Conservation (phyloP, 2,329 filamentous ascomycete genomes). For the Monosporascus sp. region DNA sequence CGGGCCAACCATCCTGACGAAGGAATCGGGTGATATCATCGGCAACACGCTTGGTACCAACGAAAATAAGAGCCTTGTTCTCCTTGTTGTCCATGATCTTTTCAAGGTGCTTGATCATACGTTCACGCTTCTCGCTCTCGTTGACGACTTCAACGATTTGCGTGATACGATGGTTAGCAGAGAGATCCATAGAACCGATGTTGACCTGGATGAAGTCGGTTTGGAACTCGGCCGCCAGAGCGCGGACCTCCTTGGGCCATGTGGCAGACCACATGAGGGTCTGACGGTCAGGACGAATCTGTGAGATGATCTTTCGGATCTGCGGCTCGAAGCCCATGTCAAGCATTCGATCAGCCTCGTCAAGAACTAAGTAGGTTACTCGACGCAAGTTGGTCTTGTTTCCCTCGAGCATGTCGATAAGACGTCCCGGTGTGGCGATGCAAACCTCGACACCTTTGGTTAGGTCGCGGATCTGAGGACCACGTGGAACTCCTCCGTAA, state of each 20-base stretch:
- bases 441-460: slow-evolving; percentile 94
- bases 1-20: slow-evolving; percentile 96
- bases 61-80: slow-evolving; percentile 96
- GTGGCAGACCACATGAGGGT: slow-evolving; percentile 99
- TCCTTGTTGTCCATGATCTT: slow-evolving; percentile 95
- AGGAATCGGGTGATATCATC: slow-evolving; percentile 98
- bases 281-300: slow-evolving; percentile 97
- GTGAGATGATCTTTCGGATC: slow-evolving; percentile 96
- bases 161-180: slow-evolving; percentile 95
- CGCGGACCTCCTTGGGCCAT: slow-evolving; percentile 97
- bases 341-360: slow-evolving; percentile 98
- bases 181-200: slow-evolving; percentile 91
- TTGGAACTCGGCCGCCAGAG: slow-evolving; percentile 84
- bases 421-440: slow-evolving; percentile 94
- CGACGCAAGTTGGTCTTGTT: slow-evolving; percentile 97
- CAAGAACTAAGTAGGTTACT: slow-evolving; percentile 95
- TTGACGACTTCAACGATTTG: slow-evolving; percentile 95
- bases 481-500: slow-evolving; percentile 98
- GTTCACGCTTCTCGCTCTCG: slow-evolving; percentile 95
- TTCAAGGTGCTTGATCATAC: slow-evolving; percentile 96
- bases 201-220: slow-evolving; percentile 98
- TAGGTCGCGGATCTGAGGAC: slow-evolving; percentile 92
- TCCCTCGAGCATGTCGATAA: slow-evolving; percentile 97
- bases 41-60: slow-evolving; percentile 87
- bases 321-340: slow-evolving; percentile 99